Evolutionary conservation across 768 basidiomycete species (phyloP), one percentile per base, ranked within the genome.

Genomic region (Boletus sp.): DNA sequence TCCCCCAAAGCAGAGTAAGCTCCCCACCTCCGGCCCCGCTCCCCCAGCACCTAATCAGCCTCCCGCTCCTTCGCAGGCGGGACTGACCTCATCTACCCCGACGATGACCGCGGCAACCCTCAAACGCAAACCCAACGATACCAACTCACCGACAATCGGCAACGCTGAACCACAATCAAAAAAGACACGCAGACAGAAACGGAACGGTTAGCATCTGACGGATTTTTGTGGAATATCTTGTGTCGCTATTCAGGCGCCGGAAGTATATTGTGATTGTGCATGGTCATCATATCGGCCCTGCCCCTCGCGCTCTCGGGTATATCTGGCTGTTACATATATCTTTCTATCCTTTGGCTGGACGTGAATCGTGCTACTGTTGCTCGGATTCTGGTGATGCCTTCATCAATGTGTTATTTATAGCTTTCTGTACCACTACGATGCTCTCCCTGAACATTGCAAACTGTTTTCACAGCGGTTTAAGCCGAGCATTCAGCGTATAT

Each of bases 1-100:
- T 25, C 82, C 81, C 13, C 78, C 77, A 69, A 88, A 88, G 71
- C 82, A 82, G 70, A 78, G 80, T 64, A 85, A 86, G 65, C 77
- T 78, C 46, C 78, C 81, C 56, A 79, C 77, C 40, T 67, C 73
- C 48, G 72, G 72, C 52, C 66, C 71, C 43, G 69, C 72, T 53
- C 69, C 80, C 55, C 67, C 74, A 57, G 64, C 75, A 55, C 66
- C 70, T 61, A 71, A 70, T 70, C 69, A 70, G 67, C 68, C 71
- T 61, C 69, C 70, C 65, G 71, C 70, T 65, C 71, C 70, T 60
- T 72, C 70, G 65, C 72, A 75, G 64, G 65, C 68, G 48, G 74
- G 75, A 55, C 75, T 76, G 51, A 74, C 65, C 33, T 61, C 62
- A 23, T 80, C 78, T 63, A 80, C 82, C 30, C 79, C 83, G 4